Evolutionary conservation across 1,284 basidiomycete species (phyloP), one percentile per base, ranked within the genome.

Genomic region (Ustilago vetiveriae): DNA sequence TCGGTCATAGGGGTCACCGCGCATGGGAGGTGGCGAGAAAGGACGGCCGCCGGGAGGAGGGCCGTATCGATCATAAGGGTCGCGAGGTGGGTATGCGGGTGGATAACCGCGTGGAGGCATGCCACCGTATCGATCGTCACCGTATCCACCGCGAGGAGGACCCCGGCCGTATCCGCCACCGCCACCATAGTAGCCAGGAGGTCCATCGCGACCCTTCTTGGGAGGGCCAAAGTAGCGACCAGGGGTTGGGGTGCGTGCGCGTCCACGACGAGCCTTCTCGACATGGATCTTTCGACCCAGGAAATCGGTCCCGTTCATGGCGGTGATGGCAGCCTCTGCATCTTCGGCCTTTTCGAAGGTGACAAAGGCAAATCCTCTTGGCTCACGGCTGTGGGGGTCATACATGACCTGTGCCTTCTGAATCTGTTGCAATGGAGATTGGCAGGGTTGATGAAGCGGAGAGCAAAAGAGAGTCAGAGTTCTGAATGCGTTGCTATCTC

Each of bases 291-390:
- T 85, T 84, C 94, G 94, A 62, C 94, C 95, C 84, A 90, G 88
- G 43, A 96, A 83, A 55, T 93, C 91, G 59, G 90, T 89, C 41
- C 88, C 87, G 82, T 92, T 90, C 72, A 97, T 85, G 9, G 88
- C 90, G 29, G 90, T 87, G 73, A 97, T 89, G 46, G 91, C 92
- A 44, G 90, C 90, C 51, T 94, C 91, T 6, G 94, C 95, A 78
- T 96, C 94, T 73, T 92, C 92, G 37, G 79, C 82, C 32, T 87
- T 87, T 82, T 92, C 91, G 89, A 95, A 94, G 54, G 93, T 97
- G 79, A 98, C 95, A 83, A 98, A 98, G 39, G 92, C 95, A 77
- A 98, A 98, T 33, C 94, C 95, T 79, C 95, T 92, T 52, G 93
- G 94, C 80, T 97, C 94, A 77, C 92, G 90, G 63, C 90, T 90